Percentiles rank a stretch among this genome's conserved stretches.
phyloP scores from a whole-genome alignment of 176 grass and related monocot species.

The Oryza glumipatula region DNA sequence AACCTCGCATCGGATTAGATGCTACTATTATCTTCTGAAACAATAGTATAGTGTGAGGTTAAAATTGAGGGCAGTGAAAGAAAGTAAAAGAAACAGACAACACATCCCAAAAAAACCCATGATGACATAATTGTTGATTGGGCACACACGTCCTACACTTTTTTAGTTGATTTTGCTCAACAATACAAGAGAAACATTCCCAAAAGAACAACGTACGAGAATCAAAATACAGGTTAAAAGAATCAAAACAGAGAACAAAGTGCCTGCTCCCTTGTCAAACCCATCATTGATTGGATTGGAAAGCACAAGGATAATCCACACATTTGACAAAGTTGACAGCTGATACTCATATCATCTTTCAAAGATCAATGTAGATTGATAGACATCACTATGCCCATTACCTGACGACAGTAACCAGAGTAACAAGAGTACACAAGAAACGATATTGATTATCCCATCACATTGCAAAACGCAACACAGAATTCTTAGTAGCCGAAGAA shows the following conservation, averaged over 20 bases:
- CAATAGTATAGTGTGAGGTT: no score
- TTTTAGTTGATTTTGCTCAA: neutral
- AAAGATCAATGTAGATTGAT: neutral
- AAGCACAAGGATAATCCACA: constrained; percentile 2
- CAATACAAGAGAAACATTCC: neutral
- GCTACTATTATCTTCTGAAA: no score
- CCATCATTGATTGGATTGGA: constrained; percentile 18
- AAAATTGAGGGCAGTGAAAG: no score
- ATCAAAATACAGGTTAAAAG: neutral
- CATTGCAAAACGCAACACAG: constrained; percentile 16
- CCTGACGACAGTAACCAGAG: neutral
- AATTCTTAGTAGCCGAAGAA: constrained; percentile 20
- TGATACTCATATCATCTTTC: neutral
- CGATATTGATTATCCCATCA: neutral
- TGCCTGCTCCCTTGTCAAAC: neutral
- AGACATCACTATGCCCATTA: constrained; percentile 19
- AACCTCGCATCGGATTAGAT: no score
- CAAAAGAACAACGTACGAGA: neutral
- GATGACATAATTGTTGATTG: no score
- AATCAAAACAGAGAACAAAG: neutral
- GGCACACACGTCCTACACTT: no score
- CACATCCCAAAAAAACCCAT: no score
- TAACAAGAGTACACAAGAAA: neutral
- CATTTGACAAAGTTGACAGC: neutral
- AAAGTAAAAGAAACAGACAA: no score